Percentiles rank a stretch among this genome's conserved stretches.
phyloP scores from a whole-genome alignment of 192 early-diverging fungal species.

The Entrophospora sp. region DNA sequence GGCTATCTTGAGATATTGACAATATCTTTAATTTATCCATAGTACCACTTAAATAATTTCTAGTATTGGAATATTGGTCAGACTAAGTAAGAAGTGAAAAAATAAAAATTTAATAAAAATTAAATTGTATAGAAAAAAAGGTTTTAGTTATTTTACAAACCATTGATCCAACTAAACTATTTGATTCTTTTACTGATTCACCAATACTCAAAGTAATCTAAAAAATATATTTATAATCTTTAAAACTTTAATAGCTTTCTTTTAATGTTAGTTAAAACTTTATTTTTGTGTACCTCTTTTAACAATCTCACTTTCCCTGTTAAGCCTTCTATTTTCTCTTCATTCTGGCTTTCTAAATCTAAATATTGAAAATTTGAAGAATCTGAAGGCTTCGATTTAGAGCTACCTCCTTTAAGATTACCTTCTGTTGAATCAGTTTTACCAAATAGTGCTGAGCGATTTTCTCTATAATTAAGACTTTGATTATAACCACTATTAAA shows the following conservation, averaged over 20 bases:
- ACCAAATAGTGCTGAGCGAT: background rate
- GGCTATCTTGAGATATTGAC: background rate
- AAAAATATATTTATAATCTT: background rate
- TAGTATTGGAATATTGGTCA: background rate
- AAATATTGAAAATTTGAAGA: too few species aligned
- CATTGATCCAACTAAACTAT: background rate
- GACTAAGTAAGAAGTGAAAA: background rate
- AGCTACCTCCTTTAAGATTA: too few species aligned
- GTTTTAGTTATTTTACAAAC: background rate
- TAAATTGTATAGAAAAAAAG: background rate
- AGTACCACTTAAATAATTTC: background rate
- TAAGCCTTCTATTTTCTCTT: constrained; percentile 14
- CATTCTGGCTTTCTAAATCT: constrained; percentile 21
- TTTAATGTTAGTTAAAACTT: background rate
- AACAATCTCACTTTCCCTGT: constrained; percentile 18
- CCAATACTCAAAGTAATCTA: constrained; percentile 14
- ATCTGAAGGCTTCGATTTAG: too few species aligned
- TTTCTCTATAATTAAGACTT: background rate
- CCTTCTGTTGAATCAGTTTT: background rate
- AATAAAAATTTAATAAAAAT: background rate
- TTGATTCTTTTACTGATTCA: constrained; percentile 18
- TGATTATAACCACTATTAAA: background rate
- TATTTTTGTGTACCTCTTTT: background rate
- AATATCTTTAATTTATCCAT: constrained; percentile 6
- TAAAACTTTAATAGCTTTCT: background rate